Evolutionary conservation across 306 rosid genomes (phyloP).

Genomic region (Vigna trinervia): DNA sequence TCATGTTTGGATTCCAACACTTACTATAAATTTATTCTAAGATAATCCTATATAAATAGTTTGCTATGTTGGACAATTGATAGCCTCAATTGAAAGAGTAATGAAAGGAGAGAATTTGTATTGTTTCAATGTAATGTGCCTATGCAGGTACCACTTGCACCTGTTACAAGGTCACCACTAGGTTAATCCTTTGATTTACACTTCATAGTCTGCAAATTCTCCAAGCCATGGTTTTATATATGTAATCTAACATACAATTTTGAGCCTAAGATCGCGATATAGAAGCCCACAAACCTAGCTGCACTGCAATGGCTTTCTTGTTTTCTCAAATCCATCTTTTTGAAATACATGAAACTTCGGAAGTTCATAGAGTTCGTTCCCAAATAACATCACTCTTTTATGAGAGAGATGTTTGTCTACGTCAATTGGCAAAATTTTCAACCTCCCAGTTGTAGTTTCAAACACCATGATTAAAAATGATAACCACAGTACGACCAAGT

Average conservation of each 20-base stretch:
- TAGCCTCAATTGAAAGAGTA: not conserved
- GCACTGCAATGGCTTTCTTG: not conserved
- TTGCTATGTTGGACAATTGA: not conserved
- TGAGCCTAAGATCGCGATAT: not conserved
- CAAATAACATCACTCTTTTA: constrained; percentile 1
- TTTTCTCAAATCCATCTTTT: not conserved
- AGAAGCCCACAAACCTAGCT: constrained; percentile 15
- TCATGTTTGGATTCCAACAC: not conserved
- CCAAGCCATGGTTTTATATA: not conserved
- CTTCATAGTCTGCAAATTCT: not conserved
- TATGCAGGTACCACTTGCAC: too few relatives aligned
- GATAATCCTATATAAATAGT: not conserved
- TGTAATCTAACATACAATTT: not conserved
- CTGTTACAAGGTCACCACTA: not conserved
- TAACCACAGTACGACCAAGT: not conserved
- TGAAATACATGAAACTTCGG: not conserved
- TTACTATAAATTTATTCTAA: not conserved
- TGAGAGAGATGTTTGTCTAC: not conserved
- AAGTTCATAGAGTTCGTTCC: not conserved
- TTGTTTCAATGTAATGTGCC: too few relatives aligned
- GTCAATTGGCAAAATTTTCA: not conserved
- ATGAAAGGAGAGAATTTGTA: not conserved
- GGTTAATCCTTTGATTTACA: not conserved
- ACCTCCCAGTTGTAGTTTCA: constrained; percentile 2
- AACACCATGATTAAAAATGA: constrained; percentile 6